phyloP scores from a whole-genome alignment of 345 rosid species.

The Salix caprea region DNA sequence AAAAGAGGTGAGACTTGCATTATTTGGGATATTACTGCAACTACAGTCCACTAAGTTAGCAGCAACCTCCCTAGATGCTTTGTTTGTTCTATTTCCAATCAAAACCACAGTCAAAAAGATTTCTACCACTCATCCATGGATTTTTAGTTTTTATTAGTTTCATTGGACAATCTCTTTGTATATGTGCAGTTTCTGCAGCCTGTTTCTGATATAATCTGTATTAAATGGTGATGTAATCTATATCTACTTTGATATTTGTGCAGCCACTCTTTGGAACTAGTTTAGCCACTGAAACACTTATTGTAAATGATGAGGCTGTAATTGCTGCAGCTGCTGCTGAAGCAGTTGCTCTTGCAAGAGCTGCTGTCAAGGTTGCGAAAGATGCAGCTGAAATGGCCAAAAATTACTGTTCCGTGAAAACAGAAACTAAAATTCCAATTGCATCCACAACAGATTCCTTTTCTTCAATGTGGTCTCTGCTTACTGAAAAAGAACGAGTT shows the following conservation, averaged over 20 bases:
- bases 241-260: constrained; percentile 10
- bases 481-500: constrained; percentile 56
- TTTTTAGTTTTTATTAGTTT: background rate
- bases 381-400: constrained; percentile 59
- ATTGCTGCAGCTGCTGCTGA: constrained; percentile 87
- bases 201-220: background rate
- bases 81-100: background rate
- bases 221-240: background rate
- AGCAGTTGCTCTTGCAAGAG: constrained; percentile 88
- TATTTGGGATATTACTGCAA: background rate
- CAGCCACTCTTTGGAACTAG: constrained; percentile 57
- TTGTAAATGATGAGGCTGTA: constrained; percentile 75
- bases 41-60: background rate
- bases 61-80: background rate
- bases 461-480: constrained; percentile 40
- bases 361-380: constrained; percentile 79
- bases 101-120: background rate
- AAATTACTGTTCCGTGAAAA: constrained; percentile 27
- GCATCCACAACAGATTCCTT: constrained; percentile 29
- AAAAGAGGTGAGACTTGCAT: constrained; percentile 48
- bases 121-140: background rate
- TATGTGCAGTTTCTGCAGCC: background rate
- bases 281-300: constrained; percentile 69
- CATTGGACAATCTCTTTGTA: background rate
- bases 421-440: constrained; percentile 16